These are phyloP conservation scores for Pythium guiyangense DNA, from an alignment of 352 stramenopile genomes.

Conservation along the genomic window DNA sequence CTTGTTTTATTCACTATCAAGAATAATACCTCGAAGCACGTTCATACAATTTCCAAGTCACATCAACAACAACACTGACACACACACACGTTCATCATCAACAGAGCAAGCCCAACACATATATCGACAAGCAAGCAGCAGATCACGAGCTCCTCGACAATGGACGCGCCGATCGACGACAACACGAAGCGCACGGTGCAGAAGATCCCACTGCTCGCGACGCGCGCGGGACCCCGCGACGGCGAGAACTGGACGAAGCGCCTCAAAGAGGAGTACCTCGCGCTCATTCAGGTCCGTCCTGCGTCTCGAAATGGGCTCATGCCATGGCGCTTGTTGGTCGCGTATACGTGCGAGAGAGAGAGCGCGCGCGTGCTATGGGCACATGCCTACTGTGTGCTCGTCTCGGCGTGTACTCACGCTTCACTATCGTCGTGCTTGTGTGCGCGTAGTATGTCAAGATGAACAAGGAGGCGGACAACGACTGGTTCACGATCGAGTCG, in stretches of 20 bases:
- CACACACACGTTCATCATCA: no score
- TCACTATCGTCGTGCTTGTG: background rate
- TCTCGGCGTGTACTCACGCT: background rate
- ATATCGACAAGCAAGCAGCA: no score
- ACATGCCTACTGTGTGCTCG: no score
- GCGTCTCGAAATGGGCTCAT: background rate
- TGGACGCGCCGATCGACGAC: conserved; percentile 82
- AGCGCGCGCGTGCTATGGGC: no score
- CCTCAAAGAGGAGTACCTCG: conserved; percentile 87
- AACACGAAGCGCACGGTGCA: conserved; percentile 77
- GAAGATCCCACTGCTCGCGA: conserved; percentile 80
- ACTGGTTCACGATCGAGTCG: conserved; percentile 88
- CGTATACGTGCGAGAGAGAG: no score
- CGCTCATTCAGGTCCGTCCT: conserved; percentile 67
- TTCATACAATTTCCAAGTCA: no score
- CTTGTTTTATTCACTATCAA: no score
- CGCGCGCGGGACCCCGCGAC: conserved; percentile 72
- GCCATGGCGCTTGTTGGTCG: no score
- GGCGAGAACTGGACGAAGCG: conserved; percentile 76
- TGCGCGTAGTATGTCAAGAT: conserved; percentile 75
- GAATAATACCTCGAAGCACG: no score
- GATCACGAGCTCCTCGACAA: no score
- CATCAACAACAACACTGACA: no score
- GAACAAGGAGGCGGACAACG: conserved; percentile 88
- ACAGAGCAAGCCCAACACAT: no score